Percentiles rank a stretch among this genome's conserved stretches.
Conservation (phyloP, 805 yeast species). For the Candida coquimbonensis region DNA sequence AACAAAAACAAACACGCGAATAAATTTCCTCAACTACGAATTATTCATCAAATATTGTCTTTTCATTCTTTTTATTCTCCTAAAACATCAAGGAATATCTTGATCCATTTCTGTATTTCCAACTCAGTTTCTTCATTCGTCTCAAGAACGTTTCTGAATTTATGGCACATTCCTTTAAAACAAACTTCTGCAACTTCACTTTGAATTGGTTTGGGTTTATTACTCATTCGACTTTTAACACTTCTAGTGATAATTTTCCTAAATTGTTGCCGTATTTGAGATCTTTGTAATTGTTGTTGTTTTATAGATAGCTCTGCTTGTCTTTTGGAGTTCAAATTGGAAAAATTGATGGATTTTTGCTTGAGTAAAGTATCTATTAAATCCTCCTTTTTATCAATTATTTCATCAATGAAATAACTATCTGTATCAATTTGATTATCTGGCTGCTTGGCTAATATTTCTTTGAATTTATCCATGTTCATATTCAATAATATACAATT, state of each 20-base stretch:
- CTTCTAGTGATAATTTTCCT: conserved; percentile 12
- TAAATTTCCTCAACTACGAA: neutral
- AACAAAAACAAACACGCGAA: no score
- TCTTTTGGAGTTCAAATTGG: conserved; percentile 13
- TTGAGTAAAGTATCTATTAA: conserved; percentile 18
- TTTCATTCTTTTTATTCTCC: conserved; percentile 4
- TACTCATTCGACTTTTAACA: conserved; percentile 11
- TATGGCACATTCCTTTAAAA: conserved; percentile 17
- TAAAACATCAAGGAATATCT: conserved; percentile 10
- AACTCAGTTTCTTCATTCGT: conserved; percentile 3
- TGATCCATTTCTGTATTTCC: conserved; percentile 18
- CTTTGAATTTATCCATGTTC: conserved; percentile 5
- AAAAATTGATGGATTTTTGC: conserved; percentile 10
- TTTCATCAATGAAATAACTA: conserved; percentile 17
- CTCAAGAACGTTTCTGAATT: conserved; percentile 11
- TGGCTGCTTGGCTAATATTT: conserved; percentile 3
- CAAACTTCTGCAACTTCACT: conserved; percentile 22
- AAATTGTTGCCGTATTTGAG: conserved; percentile 13
- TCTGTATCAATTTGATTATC: neutral
- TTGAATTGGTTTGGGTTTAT: conserved; percentile 10
- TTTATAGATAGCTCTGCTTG: conserved; percentile 14
- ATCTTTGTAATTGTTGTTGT: conserved; percentile 13
- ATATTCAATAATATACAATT: conserved; percentile 17
- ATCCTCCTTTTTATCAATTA: conserved; percentile 14
- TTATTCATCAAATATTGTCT: neutral